Evolutionary conservation across 495 filamentous ascomycete species (phyloP).

Genomic region (Xylaria acuta): DNA sequence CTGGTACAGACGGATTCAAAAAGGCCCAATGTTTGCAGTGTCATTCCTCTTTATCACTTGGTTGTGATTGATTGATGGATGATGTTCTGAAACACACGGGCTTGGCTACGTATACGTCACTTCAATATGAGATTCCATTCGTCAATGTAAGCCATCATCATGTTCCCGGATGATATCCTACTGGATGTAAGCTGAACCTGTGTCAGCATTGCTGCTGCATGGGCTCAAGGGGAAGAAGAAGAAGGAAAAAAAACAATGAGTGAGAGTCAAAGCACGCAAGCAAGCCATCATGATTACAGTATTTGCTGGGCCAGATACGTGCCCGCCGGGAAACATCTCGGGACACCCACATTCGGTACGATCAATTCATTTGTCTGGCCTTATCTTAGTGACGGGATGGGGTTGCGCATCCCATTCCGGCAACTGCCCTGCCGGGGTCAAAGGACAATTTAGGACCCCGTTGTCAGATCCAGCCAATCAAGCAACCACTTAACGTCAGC

Average conservation of each 20-base stretch:
- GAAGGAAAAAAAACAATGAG: not conserved
- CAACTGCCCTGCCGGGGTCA: not conserved
- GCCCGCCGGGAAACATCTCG: no score
- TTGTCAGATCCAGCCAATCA: conserved; percentile 5
- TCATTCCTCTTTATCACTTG: not conserved
- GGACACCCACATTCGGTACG: not conserved
- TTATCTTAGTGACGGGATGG: not conserved
- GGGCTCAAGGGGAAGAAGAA: not conserved
- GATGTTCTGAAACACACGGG: not conserved
- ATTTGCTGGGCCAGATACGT: not conserved
- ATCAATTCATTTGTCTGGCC: not conserved
- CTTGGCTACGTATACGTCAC: not conserved
- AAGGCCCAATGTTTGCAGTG: not conserved
- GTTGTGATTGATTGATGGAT: conserved; percentile 9
- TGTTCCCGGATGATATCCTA: not conserved
- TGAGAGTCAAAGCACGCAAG: not conserved
- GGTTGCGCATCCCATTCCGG: conserved; percentile 3
- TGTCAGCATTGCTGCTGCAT: conserved; percentile 2
- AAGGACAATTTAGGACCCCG: not conserved
- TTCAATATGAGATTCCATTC: not conserved
- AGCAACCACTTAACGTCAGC: conserved; percentile 8
- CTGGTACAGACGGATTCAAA: not conserved
- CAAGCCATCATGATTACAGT: not conserved
- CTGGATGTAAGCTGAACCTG: not conserved
- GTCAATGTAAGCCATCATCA: not conserved